Base-by-base conservation (phyloP, 2,329 filamentous ascomycete genomes). In the Colletotrichum cuscutae region DNA sequence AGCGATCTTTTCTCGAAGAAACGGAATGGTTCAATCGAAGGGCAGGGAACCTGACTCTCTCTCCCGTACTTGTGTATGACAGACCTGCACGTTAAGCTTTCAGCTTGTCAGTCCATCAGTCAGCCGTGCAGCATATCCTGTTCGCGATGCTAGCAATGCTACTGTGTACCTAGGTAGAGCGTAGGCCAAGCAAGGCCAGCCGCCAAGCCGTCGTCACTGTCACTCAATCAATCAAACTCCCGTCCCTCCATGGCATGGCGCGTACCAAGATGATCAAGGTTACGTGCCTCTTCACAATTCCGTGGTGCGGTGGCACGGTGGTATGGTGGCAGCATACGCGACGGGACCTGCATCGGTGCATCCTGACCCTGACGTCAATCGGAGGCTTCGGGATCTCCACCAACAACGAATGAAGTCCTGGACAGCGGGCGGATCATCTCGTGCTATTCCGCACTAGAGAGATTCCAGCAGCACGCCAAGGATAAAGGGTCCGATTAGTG, bases 331-430 rank as follows among this genome's bases (percentile, higher is more conserved):
- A 37, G 24, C 22, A 9, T 46, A 24, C 32, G 7, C 13, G 24
- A 8, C 19, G 54, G 26, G 42, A 32, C 19, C 26, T 52, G 26
- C 11, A 30, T 22, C 28, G 28, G 28, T 37, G 63, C 35, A 54
- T 56, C 22, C 32, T 54, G 26, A 30, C 42, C 66, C 56, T 73
- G 71, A 73, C 71, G 71, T 73, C 71, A 73, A 71, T 73, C 71
- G 71, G 71, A 73, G 66, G 53, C 60, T 71, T 73, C 71, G 71
- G 70, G 60, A 65, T 61, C 70, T 58, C 70, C 60, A 72, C 70
- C 46, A 26, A 42, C 52, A 24, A 49, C 64, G 32, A 30, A 15
- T 6, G 35, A 32, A 32, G 30, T 32, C 9, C 30, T 35, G 32
- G 32, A 64, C 65, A 24, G 69, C 53, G 30, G 59, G 69, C 53